Evolutionary conservation across 2,329 filamentous ascomycete species (phyloP).

Genomic region (Fusarium concolor): DNA sequence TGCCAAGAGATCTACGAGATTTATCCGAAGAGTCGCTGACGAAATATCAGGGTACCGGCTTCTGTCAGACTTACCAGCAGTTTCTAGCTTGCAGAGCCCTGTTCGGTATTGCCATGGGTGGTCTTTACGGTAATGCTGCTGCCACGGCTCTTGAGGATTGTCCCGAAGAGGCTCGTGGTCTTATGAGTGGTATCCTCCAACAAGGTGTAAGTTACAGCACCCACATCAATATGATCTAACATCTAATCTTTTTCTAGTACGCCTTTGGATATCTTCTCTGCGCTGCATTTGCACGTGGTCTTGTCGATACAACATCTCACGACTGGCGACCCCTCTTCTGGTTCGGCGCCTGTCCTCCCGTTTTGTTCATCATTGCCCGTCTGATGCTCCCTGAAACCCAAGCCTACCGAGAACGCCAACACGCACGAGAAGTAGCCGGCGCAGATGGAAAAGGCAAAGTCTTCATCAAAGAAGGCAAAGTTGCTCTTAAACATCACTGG

Average conservation of each 20-base stretch:
- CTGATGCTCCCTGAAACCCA: constrained; percentile 83
- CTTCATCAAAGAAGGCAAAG: constrained; percentile 81
- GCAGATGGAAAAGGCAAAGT: constrained; percentile 55
- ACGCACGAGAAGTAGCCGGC: constrained; percentile 63
- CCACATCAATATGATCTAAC: fast-evolving
- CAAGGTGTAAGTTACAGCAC: constrained; percentile 64
- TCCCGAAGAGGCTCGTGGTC: constrained; percentile 73
- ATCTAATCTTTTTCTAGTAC: constrained; percentile 55
- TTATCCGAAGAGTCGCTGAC: constrained; percentile 19
- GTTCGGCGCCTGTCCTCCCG: constrained; percentile 85
- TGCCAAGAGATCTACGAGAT: constrained; percentile 12
- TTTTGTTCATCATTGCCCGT: constrained; percentile 83
- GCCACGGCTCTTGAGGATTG: constrained; percentile 83
- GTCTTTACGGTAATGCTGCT: constrained; percentile 81
- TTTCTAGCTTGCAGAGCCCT: constrained; percentile 81
- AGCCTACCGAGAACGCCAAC: constrained; percentile 74
- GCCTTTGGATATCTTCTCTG: constrained; percentile 73
- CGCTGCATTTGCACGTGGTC: constrained; percentile 69
- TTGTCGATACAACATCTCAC: constrained; percentile 81
- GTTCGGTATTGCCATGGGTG: constrained; percentile 86
- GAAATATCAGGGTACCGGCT: constrained; percentile 69
- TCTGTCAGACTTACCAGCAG: constrained; percentile 73
- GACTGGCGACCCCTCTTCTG: constrained; percentile 89
- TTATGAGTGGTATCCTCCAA: constrained; percentile 81
- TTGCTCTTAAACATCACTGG: constrained; percentile 85